These are phyloP conservation scores for Tolypocladium guangdongense DNA, from an alignment of 2,329 filamentous ascomycete genomes.

Conservation along the genomic window DNA sequence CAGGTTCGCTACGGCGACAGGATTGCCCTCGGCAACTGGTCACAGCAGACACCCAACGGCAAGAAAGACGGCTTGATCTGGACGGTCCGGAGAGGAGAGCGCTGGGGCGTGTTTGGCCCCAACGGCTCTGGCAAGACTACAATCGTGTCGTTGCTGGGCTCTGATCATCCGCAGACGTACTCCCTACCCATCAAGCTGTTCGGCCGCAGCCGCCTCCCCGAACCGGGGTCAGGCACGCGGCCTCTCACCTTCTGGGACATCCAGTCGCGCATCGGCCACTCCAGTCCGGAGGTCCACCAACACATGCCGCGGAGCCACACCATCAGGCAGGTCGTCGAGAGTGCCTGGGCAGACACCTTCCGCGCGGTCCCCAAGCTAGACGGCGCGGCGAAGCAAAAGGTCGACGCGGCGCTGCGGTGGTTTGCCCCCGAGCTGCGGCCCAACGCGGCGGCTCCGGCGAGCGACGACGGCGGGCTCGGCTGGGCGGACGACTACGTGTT, in stretches of 20 bases:
- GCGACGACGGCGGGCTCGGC: conserved; percentile 17
- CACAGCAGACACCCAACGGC: conserved; percentile 41
- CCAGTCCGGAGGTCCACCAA: conserved; percentile 85
- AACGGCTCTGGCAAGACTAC: conserved; percentile 97
- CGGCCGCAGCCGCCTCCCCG: conserved; percentile 67
- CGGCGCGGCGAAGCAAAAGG: conserved; percentile 40
- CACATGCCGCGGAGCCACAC: conserved; percentile 76
- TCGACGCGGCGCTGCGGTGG: conserved; percentile 62
- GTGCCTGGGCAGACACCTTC: conserved; percentile 86
- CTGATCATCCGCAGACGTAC: conserved; percentile 92
- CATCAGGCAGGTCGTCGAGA: conserved; percentile 66
- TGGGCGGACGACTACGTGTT: conserved; percentile 64
- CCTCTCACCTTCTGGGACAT: conserved; percentile 90
- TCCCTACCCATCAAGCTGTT: conserved; percentile 81
- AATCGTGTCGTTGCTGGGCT: conserved; percentile 81
- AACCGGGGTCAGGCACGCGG: conserved; percentile 49
- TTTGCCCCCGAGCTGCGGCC: conserved; percentile 73
- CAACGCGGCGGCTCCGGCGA: conserved; percentile 12
- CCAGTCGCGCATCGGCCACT: conserved; percentile 81
- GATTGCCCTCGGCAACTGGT: conserved; percentile 72
- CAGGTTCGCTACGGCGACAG: conserved; percentile 71
- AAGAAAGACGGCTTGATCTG: conserved; percentile 59
- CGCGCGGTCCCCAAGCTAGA: conserved; percentile 57
- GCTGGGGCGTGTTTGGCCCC: conserved; percentile 87
- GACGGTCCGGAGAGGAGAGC: conserved; percentile 71